phyloP scores from a whole-genome alignment of 768 basidiomycete genomes.

The Rhizopogon salebrosus region DNA sequence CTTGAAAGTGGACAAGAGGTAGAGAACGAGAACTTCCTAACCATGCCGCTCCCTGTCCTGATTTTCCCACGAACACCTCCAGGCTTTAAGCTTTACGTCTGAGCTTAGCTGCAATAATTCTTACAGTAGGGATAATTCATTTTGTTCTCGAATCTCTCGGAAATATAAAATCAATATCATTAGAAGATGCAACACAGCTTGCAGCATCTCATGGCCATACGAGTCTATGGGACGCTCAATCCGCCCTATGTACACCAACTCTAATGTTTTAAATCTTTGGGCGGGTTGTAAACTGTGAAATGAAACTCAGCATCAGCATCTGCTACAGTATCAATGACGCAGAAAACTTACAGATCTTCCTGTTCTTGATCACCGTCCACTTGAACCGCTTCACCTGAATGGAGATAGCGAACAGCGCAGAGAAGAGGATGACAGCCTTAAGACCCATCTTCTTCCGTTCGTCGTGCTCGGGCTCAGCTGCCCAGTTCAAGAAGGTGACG shows the following conservation, averaged over 20 bases:
- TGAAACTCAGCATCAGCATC: constrained; percentile 4
- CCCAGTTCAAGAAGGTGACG: constrained; percentile 91
- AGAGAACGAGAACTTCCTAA: not conserved
- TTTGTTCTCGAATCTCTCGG: not conserved
- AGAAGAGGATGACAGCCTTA: constrained; percentile 93
- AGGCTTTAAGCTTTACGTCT: not conserved
- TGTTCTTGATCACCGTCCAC: constrained; percentile 87
- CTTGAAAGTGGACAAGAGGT: not conserved
- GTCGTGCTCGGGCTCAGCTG: constrained; percentile 96
- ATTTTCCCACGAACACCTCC: constrained; percentile 17
- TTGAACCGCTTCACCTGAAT: constrained; percentile 95
- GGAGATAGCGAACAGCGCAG: constrained; percentile 71
- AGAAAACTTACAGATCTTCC: constrained; percentile 73
- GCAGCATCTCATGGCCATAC: constrained; percentile 20
- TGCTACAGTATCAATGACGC: not conserved
- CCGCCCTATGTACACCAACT: constrained; percentile 3
- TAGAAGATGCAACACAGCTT: constrained; percentile 15
- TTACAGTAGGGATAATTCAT: too few species aligned
- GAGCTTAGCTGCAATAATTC: too few species aligned
- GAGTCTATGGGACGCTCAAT: constrained; percentile 16
- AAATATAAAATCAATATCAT: constrained; percentile 13
- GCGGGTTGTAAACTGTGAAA: constrained; percentile 34
- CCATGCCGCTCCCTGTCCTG: too few species aligned
- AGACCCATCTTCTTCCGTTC: constrained; percentile 95
- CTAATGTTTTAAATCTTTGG: constrained; percentile 30